These are phyloP conservation scores for Fusarium keratoplasticum DNA, from an alignment of 2,329 filamentous ascomycete species.

Conservation along the genomic window DNA sequence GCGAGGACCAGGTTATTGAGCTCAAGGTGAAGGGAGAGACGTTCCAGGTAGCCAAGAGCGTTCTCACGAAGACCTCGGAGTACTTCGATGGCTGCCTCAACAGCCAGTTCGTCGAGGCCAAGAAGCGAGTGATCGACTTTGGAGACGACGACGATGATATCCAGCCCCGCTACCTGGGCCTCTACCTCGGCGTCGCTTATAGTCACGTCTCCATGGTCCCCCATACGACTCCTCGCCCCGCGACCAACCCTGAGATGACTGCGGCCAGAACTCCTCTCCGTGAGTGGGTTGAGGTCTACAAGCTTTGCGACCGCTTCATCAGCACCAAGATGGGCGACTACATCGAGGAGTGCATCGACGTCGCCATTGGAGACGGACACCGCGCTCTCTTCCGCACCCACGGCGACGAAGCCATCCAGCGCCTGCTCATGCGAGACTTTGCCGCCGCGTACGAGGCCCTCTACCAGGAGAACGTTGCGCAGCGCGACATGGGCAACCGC, in stretches of 20 bases:
- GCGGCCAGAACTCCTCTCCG: constrained; percentile 43
- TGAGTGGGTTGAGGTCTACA: constrained; percentile 52
- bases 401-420: constrained; percentile 44
- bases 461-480: constrained; percentile 32
- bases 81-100: constrained; percentile 48
- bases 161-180: constrained; percentile 48
- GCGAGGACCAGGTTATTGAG: constrained; percentile 46
- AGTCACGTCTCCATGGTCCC: constrained; percentile 50
- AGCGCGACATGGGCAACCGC: constrained; percentile 35
- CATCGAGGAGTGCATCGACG: constrained; percentile 46
- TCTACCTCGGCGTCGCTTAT: constrained; percentile 51
- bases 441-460: constrained; percentile 51
- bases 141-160: constrained; percentile 47
- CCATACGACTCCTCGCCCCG: constrained; percentile 39
- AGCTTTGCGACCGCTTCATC: constrained; percentile 52
- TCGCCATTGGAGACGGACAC: constrained; percentile 48
- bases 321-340: constrained; percentile 46
- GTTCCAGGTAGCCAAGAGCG: constrained; percentile 46
- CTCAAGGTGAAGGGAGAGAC: constrained; percentile 46
- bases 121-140: constrained; percentile 44
- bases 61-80: constrained; percentile 49
- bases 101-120: constrained; percentile 44
- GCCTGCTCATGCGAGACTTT: constrained; percentile 48
- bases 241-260: constrained; percentile 42
- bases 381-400: constrained; percentile 47